Conservation (phyloP, 257 asterid genomes). For the Paraleonurus japonicus region DNA sequence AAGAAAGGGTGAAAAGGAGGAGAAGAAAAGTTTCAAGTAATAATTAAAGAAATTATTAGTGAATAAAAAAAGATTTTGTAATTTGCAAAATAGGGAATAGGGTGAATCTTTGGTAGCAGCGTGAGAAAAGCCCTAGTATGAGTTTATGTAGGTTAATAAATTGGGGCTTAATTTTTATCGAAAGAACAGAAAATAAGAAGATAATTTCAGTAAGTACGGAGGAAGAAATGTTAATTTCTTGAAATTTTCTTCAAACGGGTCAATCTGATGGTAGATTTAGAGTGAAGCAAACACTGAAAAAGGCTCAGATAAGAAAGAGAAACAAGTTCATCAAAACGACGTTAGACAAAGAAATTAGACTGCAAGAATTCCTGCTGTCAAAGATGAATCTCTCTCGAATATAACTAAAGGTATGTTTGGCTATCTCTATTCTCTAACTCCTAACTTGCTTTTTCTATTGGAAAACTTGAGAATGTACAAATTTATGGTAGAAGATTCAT, state of each 20-base stretch:
- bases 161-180: constrained; percentile 15
- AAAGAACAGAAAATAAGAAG: neutral
- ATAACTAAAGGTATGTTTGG: neutral
- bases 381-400: neutral
- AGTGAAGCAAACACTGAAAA: constrained; percentile 10
- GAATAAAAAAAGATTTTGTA: constrained; percentile 9
- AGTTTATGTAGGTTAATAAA: constrained; percentile 24
- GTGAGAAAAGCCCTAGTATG: constrained; percentile 41
- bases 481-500: neutral
- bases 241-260: constrained; percentile 7
- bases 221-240: constrained; percentile 1
- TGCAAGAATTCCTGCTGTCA: constrained; percentile 4
- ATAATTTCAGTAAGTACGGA: neutral
- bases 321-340: neutral
- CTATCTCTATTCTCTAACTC: neutral
- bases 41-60: constrained; percentile 8
- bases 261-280: constrained; percentile 25
- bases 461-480: neutral
- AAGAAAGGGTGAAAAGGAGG: neutral
- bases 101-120: constrained; percentile 21
- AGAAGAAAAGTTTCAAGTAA: constrained; percentile 11
- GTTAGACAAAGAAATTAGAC: neutral
- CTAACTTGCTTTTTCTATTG: neutral
- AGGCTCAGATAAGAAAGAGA: neutral
- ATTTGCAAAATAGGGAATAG: constrained; percentile 4